A percentile compares a stretch with the other conserved stretches of the same genome.
These are phyloP conservation scores for Tritrichomonas musculus DNA, from an alignment of 208 protist genomes.

Conservation along the genomic window DNA sequence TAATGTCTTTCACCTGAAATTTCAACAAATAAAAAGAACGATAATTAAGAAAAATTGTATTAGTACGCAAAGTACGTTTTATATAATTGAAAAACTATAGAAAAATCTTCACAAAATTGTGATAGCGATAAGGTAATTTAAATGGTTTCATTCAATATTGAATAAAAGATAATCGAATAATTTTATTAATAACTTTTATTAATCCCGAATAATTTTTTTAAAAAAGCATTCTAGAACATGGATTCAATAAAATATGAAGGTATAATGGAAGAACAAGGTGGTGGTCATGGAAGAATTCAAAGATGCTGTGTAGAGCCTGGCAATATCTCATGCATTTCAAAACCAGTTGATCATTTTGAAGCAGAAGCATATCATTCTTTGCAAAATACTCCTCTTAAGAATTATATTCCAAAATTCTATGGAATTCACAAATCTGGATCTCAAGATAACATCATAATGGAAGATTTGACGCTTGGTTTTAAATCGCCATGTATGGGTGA, in stretches of 20 bases:
- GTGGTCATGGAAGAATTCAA: neutral
- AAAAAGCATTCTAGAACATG: no score
- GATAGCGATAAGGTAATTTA: no score
- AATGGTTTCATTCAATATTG: no score
- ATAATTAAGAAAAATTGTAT: no score
- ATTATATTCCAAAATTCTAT: neutral
- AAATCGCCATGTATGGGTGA: neutral
- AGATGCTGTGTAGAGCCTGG: neutral
- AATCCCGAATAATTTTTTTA: no score
- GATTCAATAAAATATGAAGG: neutral
- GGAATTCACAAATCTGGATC: neutral
- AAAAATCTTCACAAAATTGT: no score
- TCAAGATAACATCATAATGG: neutral
- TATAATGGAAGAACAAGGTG: neutral
- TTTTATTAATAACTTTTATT: no score
- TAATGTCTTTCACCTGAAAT: no score
- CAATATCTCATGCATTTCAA: neutral
- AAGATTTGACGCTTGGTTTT: neutral
- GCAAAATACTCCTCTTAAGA: neutral
- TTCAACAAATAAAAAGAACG: no score
- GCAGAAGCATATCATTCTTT: neutral
- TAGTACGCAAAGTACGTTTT: no score
- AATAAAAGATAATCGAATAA: no score
- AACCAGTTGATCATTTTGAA: conserved; percentile 7
- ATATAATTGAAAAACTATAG: no score